These are phyloP conservation scores for Cardamine chenopodiifolia DNA, from an alignment of 345 rosid species.

Conservation along the genomic window DNA sequence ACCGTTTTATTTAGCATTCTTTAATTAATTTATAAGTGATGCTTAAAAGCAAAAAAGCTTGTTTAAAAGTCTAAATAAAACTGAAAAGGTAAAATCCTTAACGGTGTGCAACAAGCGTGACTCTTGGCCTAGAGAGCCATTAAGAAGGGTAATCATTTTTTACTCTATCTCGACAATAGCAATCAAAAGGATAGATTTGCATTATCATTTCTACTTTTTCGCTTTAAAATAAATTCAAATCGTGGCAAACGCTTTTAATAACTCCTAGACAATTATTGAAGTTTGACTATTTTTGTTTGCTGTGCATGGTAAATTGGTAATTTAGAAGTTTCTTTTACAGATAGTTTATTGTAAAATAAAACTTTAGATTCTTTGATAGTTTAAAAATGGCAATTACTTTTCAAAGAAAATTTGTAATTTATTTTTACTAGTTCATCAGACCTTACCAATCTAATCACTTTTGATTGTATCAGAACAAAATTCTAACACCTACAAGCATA, in stretches of 20 bases:
- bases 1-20: constrained; percentile 38
- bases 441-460: not conserved
- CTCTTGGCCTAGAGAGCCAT: constrained; percentile 37
- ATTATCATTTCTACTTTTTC: constrained; percentile 21
- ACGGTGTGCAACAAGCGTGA: constrained; percentile 43
- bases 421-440: constrained; percentile 21
- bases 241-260: constrained; percentile 16
- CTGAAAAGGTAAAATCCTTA: constrained; percentile 17
- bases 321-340: not conserved
- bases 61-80: not conserved
- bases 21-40: constrained; percentile 23
- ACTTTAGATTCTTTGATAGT: too few relatives aligned
- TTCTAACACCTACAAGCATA: not conserved
- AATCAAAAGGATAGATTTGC: constrained; percentile 24
- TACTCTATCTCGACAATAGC: constrained; percentile 20
- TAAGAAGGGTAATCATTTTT: constrained; percentile 32
- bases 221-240: constrained; percentile 21
- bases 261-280: not conserved
- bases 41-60: constrained; percentile 3
- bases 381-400: constrained; percentile 4
- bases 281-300: constrained; percentile 9
- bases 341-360: not conserved
- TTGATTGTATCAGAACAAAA: not conserved
- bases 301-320: constrained; percentile 7
- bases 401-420: not conserved